Percentiles rank a stretch among this genome's conserved stretches.
These are phyloP conservation scores for Brassica nigra DNA, from an alignment of 345 rosid species.

Conservation along the genomic window DNA sequence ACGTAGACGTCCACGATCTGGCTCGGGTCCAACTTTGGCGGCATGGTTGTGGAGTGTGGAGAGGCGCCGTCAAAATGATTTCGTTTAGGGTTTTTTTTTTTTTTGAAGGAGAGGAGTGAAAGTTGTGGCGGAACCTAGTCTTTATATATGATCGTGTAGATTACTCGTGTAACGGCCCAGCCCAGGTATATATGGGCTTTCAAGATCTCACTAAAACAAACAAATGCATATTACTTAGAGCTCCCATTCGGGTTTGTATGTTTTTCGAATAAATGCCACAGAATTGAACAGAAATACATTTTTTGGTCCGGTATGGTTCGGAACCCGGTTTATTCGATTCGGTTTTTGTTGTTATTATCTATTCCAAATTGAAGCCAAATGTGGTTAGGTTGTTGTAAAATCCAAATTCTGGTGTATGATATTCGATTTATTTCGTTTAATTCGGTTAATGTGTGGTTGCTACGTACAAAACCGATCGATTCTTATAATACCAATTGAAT, in stretches of 20 bases:
- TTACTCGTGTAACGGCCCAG: conserved; percentile 5
- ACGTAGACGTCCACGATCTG: conserved; percentile 61
- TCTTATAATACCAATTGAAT: too few species aligned
- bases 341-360: too few species aligned
- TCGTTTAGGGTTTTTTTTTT: conserved; percentile 24
- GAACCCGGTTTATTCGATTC: too few species aligned
- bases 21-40: conserved; percentile 60
- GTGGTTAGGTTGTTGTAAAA: too few species aligned
- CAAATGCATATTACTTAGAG: not conserved
- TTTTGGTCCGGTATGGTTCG: too few species aligned
- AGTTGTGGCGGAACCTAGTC: conserved; percentile 16
- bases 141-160: not conserved
- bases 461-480: too few species aligned
- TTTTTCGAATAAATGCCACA: conserved; percentile 3
- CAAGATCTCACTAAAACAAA: not conserved
- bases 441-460: too few species aligned
- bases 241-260: too few species aligned
- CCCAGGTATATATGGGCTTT: conserved; percentile 8
- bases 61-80: conserved; percentile 31
- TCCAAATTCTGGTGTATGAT: too few species aligned
- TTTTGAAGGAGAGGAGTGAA: conserved; percentile 6
- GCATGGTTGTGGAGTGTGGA: conserved; percentile 39
- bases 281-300: conserved; percentile 36
- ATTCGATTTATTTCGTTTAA: too few species aligned
- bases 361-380: too few species aligned